A percentile compares a stretch with the other conserved stretches of the same genome.
Evolutionary conservation across 306 rosid genomes (phyloP).

Genomic region (Cicer chorassanicum): DNA sequence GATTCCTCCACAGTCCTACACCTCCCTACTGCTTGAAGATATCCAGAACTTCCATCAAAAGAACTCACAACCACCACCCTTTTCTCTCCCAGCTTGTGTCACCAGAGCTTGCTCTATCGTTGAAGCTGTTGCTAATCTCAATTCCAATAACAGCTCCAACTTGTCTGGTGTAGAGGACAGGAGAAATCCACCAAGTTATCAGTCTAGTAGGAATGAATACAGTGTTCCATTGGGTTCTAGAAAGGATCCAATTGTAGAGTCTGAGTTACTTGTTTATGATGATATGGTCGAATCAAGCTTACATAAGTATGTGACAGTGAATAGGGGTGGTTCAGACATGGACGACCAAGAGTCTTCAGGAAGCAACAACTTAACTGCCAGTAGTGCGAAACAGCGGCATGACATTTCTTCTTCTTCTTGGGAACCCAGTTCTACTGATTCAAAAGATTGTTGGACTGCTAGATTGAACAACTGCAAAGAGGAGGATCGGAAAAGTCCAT

Average conservation of each 20-base stretch:
- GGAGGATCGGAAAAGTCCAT: conserved; percentile 43
- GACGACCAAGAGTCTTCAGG: conserved; percentile 85
- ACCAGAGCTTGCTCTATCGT: conserved; percentile 89
- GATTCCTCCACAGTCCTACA: conserved; percentile 69
- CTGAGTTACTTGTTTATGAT: conserved; percentile 65
- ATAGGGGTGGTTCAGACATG: conserved; percentile 54
- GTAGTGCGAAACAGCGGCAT: conserved; percentile 51
- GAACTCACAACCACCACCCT: conserved; percentile 52
- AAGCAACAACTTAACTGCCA: conserved; percentile 64
- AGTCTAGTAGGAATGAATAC: conserved; percentile 50
- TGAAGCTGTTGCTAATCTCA: conserved; percentile 96
- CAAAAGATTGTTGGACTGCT: conserved; percentile 65
- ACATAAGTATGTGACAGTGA: conserved; percentile 84
- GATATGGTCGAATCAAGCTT: conserved; percentile 81
- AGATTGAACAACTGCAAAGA: conserved; percentile 47
- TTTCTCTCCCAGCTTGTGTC: conserved; percentile 82
- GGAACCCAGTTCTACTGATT: conserved; percentile 76
- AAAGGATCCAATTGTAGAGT: conserved; percentile 74
- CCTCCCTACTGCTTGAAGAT: conserved; percentile 78
- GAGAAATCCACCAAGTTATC: conserved; percentile 34
- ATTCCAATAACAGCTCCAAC: conserved; percentile 62
- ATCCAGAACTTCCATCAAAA: conserved; percentile 93
- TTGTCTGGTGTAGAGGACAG: conserved; percentile 52
- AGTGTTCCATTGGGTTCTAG: conserved; percentile 33
- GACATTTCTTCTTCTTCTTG: conserved; percentile 61